These are phyloP conservation scores for Chimonanthus praecox DNA, from an alignment of 164 flowering plant genomes.

Conservation along the genomic window DNA sequence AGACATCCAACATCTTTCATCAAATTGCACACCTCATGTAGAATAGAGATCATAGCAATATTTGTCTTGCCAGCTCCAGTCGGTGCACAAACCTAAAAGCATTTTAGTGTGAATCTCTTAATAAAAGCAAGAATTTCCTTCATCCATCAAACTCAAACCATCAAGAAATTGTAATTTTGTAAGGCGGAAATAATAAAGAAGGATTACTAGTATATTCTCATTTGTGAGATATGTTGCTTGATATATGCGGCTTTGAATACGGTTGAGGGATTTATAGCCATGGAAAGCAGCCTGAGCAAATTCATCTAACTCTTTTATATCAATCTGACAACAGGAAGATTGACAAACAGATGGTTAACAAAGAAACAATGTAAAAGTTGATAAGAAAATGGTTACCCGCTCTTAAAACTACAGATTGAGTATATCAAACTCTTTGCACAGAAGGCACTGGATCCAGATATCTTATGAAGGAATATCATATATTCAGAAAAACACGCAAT, in stretches of 20 bases:
- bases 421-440: too few relatives aligned
- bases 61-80: slow-evolving; percentile 99
- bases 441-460: too few relatives aligned
- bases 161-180: background rate
- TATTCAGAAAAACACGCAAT: too few relatives aligned
- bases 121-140: background rate
- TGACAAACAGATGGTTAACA: background rate
- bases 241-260: slow-evolving; percentile 91
- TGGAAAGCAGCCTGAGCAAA: slow-evolving; percentile 98
- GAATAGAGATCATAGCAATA: slow-evolving; percentile 89
- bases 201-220: slow-evolving; percentile 78
- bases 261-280: slow-evolving; percentile 87
- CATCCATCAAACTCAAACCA: background rate
- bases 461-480: too few relatives aligned
- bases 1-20: background rate
- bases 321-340: slow-evolving; percentile 53
- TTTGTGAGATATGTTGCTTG: slow-evolving; percentile 79
- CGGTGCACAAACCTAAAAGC: slow-evolving; percentile 94
- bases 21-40: slow-evolving; percentile 69
- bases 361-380: background rate
- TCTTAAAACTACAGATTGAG: too few relatives aligned
- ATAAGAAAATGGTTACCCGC: background rate
- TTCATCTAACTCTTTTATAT: slow-evolving; percentile 88
- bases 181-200: background rate
- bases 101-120: slow-evolving; percentile 2